Evolutionary conservation across 2,329 filamentous ascomycete genomes (phyloP).

Genomic region (Cordyceps militaris): DNA sequence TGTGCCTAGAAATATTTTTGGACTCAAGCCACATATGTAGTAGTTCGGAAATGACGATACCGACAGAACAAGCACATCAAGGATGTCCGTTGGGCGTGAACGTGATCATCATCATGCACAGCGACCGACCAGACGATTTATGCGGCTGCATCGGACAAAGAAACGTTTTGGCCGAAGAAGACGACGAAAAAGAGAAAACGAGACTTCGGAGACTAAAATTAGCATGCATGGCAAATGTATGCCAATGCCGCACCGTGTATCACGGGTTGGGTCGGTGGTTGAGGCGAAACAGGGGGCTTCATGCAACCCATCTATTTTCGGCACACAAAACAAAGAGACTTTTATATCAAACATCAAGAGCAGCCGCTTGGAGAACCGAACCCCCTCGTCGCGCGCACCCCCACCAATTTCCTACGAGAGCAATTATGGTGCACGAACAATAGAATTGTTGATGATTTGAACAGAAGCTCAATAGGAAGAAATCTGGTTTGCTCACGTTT

Average conservation of each 20-base stretch:
- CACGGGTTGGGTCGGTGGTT: not conserved
- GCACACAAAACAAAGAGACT: not conserved
- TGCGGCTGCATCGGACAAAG: not conserved
- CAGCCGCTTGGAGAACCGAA: not conserved
- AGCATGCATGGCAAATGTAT: not conserved
- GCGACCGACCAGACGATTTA: not conserved
- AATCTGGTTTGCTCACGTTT: not conserved
- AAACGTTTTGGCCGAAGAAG: not conserved
- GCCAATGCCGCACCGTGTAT: not conserved
- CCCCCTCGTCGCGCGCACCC: not conserved
- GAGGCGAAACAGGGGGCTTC: constrained; percentile 5
- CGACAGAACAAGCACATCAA: not conserved
- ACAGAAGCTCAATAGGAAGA: not conserved
- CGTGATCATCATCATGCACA: constrained; percentile 2
- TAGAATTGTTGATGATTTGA: not conserved
- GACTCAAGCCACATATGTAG: not conserved
- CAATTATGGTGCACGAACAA: not conserved
- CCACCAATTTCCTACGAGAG: not conserved
- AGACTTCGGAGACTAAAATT: not conserved
- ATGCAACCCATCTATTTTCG: constrained; percentile 6
- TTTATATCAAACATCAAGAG: not conserved
- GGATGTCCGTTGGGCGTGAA: not conserved
- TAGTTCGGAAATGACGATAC: no score
- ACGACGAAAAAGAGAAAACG: not conserved
- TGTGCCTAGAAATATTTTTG: no score